These are phyloP conservation scores for Candida ponderosae DNA, from an alignment of 805 yeast genomes.

Conservation along the genomic window DNA sequence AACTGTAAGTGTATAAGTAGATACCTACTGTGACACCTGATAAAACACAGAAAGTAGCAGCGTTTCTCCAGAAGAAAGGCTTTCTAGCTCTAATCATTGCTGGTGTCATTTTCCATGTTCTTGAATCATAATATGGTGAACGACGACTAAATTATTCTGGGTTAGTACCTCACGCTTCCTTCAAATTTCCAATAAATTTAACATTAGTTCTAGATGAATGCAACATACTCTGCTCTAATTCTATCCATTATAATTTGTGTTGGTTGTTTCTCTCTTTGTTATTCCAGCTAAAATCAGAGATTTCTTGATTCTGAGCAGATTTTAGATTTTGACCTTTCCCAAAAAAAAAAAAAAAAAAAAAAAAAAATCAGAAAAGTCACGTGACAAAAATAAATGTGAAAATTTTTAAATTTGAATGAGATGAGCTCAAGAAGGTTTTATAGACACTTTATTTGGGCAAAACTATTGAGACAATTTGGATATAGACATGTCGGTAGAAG, in stretches of 20 bases:
- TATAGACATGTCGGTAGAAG: neutral
- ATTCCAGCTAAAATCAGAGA: no score
- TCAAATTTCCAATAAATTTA: no score
- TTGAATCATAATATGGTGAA: conserved; percentile 49
- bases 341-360: conserved; percentile 1
- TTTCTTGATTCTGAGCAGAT: no score
- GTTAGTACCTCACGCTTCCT: no score
- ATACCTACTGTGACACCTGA: conserved; percentile 64
- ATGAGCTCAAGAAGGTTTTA: neutral
- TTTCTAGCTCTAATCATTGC: conserved; percentile 86
- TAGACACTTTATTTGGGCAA: neutral
- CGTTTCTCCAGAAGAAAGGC: conserved; percentile 78
- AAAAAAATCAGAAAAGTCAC: no score
- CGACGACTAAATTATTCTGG: no score
- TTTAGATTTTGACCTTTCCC: neutral
- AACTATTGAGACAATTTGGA: neutral
- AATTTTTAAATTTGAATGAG: neutral
- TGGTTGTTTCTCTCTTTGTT: no score
- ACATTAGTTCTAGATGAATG: no score
- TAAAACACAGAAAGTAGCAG: conserved; percentile 50
- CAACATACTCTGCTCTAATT: no score
- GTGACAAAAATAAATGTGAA: no score
- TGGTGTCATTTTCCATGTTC: conserved; percentile 83
- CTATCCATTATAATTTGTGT: no score
- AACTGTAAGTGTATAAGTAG: conserved; percentile 54